These are phyloP conservation scores for Solanum appendiculatum DNA, from an alignment of 257 asterid species.

Conservation along the genomic window DNA sequence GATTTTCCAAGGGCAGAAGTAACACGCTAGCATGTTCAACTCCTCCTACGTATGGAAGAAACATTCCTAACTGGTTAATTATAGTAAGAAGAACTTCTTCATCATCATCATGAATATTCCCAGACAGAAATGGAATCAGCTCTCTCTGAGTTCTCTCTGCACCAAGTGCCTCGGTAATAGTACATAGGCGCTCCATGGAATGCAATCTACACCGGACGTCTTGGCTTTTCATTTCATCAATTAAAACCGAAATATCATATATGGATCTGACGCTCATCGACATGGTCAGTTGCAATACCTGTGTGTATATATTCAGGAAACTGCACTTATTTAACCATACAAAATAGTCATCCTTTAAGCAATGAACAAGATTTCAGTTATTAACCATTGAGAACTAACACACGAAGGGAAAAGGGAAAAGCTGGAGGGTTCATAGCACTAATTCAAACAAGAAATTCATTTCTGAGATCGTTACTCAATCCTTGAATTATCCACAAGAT, in stretches of 20 bases:
- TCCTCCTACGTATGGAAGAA: slow-evolving; percentile 40
- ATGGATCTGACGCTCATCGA: slow-evolving; percentile 55
- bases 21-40: slow-evolving; percentile 38
- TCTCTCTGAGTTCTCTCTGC: slow-evolving; percentile 79
- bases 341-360: neutral
- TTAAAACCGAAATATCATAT: slow-evolving; percentile 64
- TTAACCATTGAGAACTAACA: neutral
- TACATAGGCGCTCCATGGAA: slow-evolving; percentile 63
- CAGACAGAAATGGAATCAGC: slow-evolving; percentile 59
- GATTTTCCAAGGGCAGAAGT: slow-evolving; percentile 43
- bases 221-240: slow-evolving; percentile 79
- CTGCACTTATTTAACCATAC: neutral
- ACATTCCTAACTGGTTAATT: slow-evolving; percentile 40
- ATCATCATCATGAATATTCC: slow-evolving; percentile 63
- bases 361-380: neutral
- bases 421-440: neutral
- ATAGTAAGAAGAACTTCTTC: slow-evolving; percentile 46
- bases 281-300: slow-evolving; percentile 13
- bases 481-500: neutral
- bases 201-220: slow-evolving; percentile 61
- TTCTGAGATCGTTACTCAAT: neutral
- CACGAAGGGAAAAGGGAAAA: neutral
- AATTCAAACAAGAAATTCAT: no score
- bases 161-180: slow-evolving; percentile 83
- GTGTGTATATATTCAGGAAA: neutral